Evolutionary conservation across 805 yeast species (phyloP).

Genomic region (Barnettozyma botsteinii): DNA sequence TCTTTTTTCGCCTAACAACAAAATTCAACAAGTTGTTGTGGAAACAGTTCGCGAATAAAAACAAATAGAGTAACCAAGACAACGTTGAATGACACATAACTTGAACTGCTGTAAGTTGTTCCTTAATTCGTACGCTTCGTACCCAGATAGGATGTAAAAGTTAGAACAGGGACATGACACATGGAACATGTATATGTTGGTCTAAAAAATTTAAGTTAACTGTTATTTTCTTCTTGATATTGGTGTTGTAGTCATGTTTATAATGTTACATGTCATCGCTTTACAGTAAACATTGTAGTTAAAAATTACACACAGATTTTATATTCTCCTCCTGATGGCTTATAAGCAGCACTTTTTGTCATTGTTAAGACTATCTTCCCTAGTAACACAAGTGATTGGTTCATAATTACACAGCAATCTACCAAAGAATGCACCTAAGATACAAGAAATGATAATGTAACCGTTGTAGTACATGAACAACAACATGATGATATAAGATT

Average conservation of each 20-base stretch:
- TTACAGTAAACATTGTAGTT: too few species aligned
- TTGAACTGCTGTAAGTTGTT: too few species aligned
- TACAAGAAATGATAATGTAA: conserved; percentile 55
- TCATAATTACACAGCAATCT: conserved; percentile 48
- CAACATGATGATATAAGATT: conserved; percentile 61
- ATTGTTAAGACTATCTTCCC: conserved; percentile 25
- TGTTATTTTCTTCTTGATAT: too few species aligned
- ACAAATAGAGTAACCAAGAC: neutral
- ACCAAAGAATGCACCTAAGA: conserved; percentile 57
- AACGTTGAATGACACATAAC: neutral
- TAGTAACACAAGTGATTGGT: conserved; percentile 26
- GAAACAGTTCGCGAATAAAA: neutral
- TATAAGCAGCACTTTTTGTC: conserved; percentile 33
- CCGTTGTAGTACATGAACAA: conserved; percentile 74
- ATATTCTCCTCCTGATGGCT: neutral
- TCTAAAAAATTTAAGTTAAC: too few species aligned
- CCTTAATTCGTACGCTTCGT: too few species aligned
- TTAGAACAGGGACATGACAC: too few species aligned
- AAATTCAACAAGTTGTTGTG: neutral
- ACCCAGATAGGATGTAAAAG: too few species aligned
- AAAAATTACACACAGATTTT: too few species aligned
- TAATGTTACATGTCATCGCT: too few species aligned
- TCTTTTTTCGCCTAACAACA: neutral
- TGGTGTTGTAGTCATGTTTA: too few species aligned
- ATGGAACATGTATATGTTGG: too few species aligned